A percentile compares a stretch with the other conserved stretches of the same genome.
Conservation (phyloP, 768 basidiomycete species). For the Lentinus tigrinus region DNA sequence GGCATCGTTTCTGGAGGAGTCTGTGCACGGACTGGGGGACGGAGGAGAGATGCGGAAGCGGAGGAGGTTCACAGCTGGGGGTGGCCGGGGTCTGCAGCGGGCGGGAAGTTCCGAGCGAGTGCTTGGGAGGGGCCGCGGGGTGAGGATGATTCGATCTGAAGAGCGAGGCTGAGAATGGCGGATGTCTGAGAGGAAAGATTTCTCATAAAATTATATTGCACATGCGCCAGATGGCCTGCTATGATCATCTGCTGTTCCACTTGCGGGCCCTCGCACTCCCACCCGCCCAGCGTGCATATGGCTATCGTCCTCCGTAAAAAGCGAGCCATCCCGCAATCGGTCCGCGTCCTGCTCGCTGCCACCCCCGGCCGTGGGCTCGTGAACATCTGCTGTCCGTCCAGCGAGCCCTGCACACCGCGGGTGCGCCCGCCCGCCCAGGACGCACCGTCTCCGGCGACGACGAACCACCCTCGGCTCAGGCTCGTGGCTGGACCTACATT, state of each 20-base stretch:
- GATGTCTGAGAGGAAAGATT: no score
- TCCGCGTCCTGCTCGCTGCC: not conserved
- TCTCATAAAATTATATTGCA: no score
- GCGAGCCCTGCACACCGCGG: no score
- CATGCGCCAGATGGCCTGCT: slow-evolving; percentile 2
- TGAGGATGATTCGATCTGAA: not conserved
- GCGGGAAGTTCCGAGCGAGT: not conserved
- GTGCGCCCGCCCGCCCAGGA: no score
- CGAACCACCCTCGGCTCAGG: slow-evolving; percentile 4
- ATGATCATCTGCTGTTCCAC: slow-evolving; percentile 7
- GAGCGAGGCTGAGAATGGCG: not conserved
- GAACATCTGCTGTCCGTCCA: no score
- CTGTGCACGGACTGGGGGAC: not conserved
- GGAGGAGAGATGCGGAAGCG: not conserved
- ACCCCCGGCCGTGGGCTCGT: not conserved
- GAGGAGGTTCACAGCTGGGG: slow-evolving; percentile 2
- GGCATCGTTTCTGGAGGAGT: not conserved
- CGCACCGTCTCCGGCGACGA: no score
- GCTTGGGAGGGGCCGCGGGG: no score
- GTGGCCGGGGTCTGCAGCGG: not conserved
- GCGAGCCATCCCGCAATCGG: not conserved
- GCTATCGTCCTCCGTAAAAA: slow-evolving; percentile 14
- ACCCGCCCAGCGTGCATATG: not conserved
- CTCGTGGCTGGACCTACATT: slow-evolving; percentile 18
- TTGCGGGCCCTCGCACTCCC: not conserved